phyloP scores from a whole-genome alignment of 116 monocot genomes.

The Iris pallida region DNA sequence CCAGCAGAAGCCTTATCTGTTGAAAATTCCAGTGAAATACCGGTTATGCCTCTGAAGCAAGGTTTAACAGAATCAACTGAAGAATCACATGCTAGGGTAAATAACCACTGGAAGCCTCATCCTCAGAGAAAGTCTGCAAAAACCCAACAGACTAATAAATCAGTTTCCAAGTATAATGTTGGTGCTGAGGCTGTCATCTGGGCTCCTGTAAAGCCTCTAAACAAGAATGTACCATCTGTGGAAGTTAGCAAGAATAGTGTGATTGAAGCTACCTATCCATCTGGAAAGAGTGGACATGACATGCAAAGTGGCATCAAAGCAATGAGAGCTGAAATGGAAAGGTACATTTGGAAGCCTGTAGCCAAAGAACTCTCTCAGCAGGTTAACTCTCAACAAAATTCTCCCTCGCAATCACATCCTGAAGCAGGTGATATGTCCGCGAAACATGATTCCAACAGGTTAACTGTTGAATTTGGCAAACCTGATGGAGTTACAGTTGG shows the following conservation, averaged over 20 bases:
- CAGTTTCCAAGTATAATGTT: constrained; percentile 49
- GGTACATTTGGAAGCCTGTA: constrained; percentile 79
- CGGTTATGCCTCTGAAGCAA: constrained; percentile 4
- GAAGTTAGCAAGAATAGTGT: constrained; percentile 6
- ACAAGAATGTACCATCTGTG: constrained; percentile 42
- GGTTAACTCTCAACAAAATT: neutral
- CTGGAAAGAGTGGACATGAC: constrained; percentile 29
- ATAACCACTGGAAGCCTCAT: constrained; percentile 52
- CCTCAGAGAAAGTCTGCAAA: constrained; percentile 36
- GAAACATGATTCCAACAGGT: constrained; percentile 2
- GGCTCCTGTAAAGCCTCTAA: constrained; percentile 70
- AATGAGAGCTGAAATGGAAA: constrained; percentile 91
- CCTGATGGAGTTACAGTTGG: constrained; percentile 11
- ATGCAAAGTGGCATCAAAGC: constrained; percentile 33
- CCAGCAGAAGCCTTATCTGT: neutral
- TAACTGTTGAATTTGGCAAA: constrained; percentile 7
- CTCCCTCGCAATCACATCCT: neutral
- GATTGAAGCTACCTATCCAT: constrained; percentile 11
- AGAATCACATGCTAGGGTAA: constrained; percentile 21
- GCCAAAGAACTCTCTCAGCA: constrained; percentile 36
- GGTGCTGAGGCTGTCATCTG: constrained; percentile 53
- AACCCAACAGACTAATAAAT: constrained; percentile 36
- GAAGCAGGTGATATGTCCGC: neutral
- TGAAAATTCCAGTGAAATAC: constrained; percentile 4
- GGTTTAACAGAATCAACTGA: constrained; percentile 10